Evolutionary conservation across 75 land plant genomes (phyloP), one percentile per base, ranked within the genome.

Genomic region (Pinus albicaulis): DNA sequence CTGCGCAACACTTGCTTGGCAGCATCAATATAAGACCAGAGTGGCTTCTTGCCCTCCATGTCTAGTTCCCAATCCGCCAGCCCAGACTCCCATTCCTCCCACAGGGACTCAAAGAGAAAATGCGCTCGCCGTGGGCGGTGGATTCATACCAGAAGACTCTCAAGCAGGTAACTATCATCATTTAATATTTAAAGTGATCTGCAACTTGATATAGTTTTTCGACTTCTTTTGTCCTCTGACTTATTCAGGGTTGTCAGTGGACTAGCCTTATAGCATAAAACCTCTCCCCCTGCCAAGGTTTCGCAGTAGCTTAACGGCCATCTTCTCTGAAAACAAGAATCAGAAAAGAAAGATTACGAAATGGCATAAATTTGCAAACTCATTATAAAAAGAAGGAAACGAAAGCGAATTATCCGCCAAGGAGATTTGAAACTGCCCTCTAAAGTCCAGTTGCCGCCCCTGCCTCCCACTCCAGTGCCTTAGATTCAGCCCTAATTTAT

Each of bases 1-100:
- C 72, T 97, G 99, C 79, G 89, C 99, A 25, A 65, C 95, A 17
- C 89, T 97, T 65, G 95, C 99, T 3, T 97, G 99, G 99, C 95
- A 91, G 83, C 82, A 83, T 58, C 82, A 90, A 58, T 59, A 57
- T 57, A 77, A 61, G 36, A 41, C 76, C 5, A 13, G 31, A 14
- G n/a, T 22, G 26, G 77, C 61, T 22, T 20, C 23, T 59, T 59
- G 61, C n/a, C 53, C 53, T 48, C 53, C 53, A 48, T 10, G 10
- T 48, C 53, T 12, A 48, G 12, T 11, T 48, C 53, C 60, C 82
- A 77, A 53, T 71, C 68, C 68, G 19, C 23, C 41, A 5, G 26
- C 64, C 24, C 57, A 71, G 56, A 59, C 56, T 13, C 57, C 80
- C 57, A 62, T 64, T 76, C 81, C 26, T 7, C 63, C 56, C 58